These are phyloP conservation scores for Lentinula sp. DNA, from an alignment of 768 basidiomycete genomes.

Conservation along the genomic window DNA sequence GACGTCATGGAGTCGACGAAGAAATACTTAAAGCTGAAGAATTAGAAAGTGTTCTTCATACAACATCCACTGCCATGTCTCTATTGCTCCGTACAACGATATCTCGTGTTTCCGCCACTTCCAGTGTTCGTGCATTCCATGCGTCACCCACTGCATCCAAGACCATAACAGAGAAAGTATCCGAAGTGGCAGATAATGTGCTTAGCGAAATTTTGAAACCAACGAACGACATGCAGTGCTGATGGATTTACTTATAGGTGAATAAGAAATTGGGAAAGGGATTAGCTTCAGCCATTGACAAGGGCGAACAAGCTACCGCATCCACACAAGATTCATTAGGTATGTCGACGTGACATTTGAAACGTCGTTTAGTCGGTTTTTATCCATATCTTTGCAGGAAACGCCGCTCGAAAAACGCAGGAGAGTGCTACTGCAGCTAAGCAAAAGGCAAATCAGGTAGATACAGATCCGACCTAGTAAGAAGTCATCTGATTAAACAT, in stretches of 20 bases:
- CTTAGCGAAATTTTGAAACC: neutral
- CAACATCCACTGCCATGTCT: neutral
- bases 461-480: neutral
- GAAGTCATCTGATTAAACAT: too few relatives aligned
- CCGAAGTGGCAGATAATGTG: slow-evolving; percentile 38
- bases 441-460: slow-evolving; percentile 30
- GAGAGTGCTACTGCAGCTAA: slow-evolving; percentile 26
- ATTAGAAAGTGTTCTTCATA: neutral
- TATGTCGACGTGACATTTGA: slow-evolving; percentile 11
- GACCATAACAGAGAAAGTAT: slow-evolving; percentile 37
- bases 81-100: slow-evolving; percentile 14
- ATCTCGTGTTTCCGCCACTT: slow-evolving; percentile 7
- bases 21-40: neutral
- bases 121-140: slow-evolving; percentile 24
- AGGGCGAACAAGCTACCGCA: slow-evolving; percentile 34
- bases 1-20: neutral
- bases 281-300: slow-evolving; percentile 41
- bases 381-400: slow-evolving; percentile 18
- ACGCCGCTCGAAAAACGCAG: slow-evolving; percentile 25
- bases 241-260: slow-evolving; percentile 22
- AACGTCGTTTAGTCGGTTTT: neutral
- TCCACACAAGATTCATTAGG: slow-evolving; percentile 36
- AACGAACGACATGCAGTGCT: neutral
- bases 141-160: slow-evolving; percentile 26
- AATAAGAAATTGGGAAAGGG: slow-evolving; percentile 39